Percentiles rank a stretch among this genome's conserved stretches.
These are phyloP conservation scores for Vitis labrusca DNA, from an alignment of 164 flowering plant species.

Conservation along the genomic window DNA sequence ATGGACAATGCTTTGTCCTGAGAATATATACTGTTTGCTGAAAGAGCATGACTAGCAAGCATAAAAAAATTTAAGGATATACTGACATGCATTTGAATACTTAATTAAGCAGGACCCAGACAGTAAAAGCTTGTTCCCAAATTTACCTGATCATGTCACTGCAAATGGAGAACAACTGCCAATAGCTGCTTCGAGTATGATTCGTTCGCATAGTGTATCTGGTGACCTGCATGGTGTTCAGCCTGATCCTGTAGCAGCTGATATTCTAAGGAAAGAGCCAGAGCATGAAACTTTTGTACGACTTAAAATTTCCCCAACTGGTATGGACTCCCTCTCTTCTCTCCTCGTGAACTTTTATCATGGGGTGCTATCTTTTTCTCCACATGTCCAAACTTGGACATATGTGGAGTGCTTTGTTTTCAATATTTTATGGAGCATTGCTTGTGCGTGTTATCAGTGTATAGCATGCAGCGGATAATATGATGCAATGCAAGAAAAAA, in stretches of 20 bases:
- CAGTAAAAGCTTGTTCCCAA: conserved; percentile 32
- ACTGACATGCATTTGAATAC: background rate
- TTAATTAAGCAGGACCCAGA: conserved; percentile 44
- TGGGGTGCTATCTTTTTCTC: too few relatives aligned
- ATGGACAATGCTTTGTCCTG: too few relatives aligned
- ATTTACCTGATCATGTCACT: conserved; percentile 43
- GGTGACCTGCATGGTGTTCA: conserved; percentile 98
- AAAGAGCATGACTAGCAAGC: too few relatives aligned
- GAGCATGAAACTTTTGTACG: conserved; percentile 91
- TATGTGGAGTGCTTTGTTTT: too few relatives aligned
- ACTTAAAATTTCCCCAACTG: conserved; percentile 67
- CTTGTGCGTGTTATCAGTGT: too few relatives aligned
- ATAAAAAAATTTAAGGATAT: background rate
- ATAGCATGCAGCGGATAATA: too few relatives aligned
- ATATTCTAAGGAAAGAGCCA: conserved; percentile 91
- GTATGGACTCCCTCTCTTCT: conserved; percentile 35
- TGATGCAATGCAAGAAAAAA: too few relatives aligned
- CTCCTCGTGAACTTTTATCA: background rate
- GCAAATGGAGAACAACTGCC: conserved; percentile 60
- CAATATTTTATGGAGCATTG: too few relatives aligned
- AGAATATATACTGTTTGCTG: too few relatives aligned
- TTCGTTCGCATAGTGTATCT: conserved; percentile 88
- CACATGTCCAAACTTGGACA: too few relatives aligned
- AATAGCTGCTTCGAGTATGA: conserved; percentile 78
- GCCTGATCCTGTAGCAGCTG: conserved; percentile 97